Percentiles rank a stretch among this genome's conserved stretches.
Evolutionary conservation across 2,329 filamentous ascomycete species (phyloP).

Genomic region (Penicillium janthinellum): DNA sequence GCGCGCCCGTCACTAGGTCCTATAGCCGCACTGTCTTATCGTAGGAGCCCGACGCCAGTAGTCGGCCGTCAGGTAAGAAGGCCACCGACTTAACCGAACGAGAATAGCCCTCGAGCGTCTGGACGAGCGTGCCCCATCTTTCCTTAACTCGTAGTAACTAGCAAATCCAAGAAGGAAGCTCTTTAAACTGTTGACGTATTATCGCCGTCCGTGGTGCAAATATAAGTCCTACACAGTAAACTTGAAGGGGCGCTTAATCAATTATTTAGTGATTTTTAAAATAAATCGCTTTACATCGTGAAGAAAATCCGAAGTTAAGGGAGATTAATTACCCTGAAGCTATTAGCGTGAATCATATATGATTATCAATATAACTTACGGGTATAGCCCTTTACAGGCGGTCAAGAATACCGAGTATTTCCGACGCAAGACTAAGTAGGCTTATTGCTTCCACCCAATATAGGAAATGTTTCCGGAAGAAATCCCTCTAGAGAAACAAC

Average conservation of each 20-base stretch:
- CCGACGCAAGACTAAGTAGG: background rate
- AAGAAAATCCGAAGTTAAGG: slow-evolving; percentile 25
- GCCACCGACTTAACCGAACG: slow-evolving; percentile 9
- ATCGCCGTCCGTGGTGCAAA: too few species aligned
- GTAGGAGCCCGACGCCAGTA: background rate
- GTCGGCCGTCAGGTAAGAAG: background rate
- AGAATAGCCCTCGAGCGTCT: slow-evolving; percentile 4
- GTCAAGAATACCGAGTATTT: slow-evolving; percentile 15
- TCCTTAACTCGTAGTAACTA: background rate
- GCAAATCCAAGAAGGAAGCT: background rate
- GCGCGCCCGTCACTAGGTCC: slow-evolving; percentile 11
- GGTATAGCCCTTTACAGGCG: slow-evolving; percentile 13
- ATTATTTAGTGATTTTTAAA: slow-evolving; percentile 31
- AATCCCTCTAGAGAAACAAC: slow-evolving; percentile 25
- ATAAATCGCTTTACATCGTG: slow-evolving; percentile 36
- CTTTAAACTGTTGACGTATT: background rate
- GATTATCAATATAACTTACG: background rate
- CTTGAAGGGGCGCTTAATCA: slow-evolving; percentile 36
- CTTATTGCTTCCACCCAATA: background rate
- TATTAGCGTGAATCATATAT: background rate
- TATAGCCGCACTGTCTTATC: background rate
- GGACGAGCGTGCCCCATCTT: background rate
- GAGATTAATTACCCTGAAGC: background rate
- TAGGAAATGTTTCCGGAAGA: slow-evolving; percentile 23
- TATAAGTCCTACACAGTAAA: too few species aligned